Base-by-base conservation (phyloP, 202 grass and related monocot genomes). In the Panicum virgatum region DNA sequence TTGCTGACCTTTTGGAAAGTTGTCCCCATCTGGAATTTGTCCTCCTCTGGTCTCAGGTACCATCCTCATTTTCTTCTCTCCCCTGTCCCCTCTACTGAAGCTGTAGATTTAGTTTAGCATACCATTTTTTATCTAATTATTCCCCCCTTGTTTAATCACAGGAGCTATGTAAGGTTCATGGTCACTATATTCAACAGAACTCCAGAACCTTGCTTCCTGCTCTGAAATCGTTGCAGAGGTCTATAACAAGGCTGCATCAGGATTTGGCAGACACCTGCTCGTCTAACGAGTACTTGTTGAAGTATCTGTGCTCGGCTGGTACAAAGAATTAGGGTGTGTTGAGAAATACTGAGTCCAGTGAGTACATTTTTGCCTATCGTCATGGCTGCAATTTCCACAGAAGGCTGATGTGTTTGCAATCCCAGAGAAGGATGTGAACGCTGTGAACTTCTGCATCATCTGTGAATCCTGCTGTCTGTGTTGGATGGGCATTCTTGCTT, bases 1-100 rank as follows among this genome's bases (percentile, higher is more conserved):
- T 98, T 27, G 74, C 92, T 6, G 81, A 86, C 39, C 92, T 98
- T 43, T 86, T 98, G 79, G 91, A 96, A 90, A 94, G 80, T 32
- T 96, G 92, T 47, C 91, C 92, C 18, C 92, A 92, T 90, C 89
- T 98, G 43, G 96, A 98, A 84, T 98, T 98, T 77, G 84, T 98
- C 63, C 85, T 98, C 44, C 87, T 83, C 1, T 98, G 92, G 96
- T 83, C 84, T 69, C 90, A 96, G 96, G 96, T 98, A 63, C 54
- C 13, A 86, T 54, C 76, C 0, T 36, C 43, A 79, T 66, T 86
- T 18, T 57, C 20, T 7, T 2, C 54, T 47, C 7, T n/a, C 19
- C n/a, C 1, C n/a, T n/a, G n/a, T 34, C 32, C 32, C 32, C 32
- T 34, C 32, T 34, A 34, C 32, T 34, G 32, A 34, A 34, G 32